Conservation (phyloP, 192 early-diverging fungal species). For the Spizellomyces sp. region DNA sequence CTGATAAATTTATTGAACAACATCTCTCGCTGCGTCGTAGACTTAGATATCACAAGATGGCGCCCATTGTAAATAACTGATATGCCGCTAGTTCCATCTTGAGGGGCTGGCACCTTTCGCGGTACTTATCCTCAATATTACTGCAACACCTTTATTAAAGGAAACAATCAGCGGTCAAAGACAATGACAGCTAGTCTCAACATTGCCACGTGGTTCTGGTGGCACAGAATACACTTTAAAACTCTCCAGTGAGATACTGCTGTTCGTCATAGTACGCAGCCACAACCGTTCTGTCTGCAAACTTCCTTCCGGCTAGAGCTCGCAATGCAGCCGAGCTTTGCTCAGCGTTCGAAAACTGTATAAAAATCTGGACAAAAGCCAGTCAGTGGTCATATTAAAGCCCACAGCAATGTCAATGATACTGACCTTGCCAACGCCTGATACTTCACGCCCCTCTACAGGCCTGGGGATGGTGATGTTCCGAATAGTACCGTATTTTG, state of each 20-base stretch:
- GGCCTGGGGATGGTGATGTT: constrained; percentile 87
- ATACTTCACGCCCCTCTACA: constrained; percentile 46
- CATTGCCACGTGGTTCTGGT: no score
- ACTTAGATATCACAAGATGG: no score
- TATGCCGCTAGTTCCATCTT: no score
- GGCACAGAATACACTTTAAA: constrained; percentile 1
- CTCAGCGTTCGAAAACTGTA: constrained; percentile 66
- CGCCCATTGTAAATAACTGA: no score
- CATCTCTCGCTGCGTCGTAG: no score
- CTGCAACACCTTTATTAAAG: no score
- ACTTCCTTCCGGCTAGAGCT: constrained; percentile 89
- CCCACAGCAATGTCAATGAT: neutral
- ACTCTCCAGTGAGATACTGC: constrained; percentile 65
- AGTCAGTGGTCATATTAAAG: neutral
- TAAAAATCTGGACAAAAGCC: constrained; percentile 71
- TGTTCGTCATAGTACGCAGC: constrained; percentile 80
- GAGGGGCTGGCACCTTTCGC: no score
- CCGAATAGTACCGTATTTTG: constrained; percentile 79
- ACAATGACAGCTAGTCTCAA: no score
- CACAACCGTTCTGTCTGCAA: constrained; percentile 90
- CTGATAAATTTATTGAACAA: neutral
- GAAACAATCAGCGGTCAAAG: no score
- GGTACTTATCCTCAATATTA: no score
- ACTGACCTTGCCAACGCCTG: constrained; percentile 83
- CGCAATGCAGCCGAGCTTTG: constrained; percentile 70